Evolutionary conservation across 208 protist genomes (phyloP), one percentile per base, ranked within the genome.

Genomic region (Trypanosoma mega): DNA sequence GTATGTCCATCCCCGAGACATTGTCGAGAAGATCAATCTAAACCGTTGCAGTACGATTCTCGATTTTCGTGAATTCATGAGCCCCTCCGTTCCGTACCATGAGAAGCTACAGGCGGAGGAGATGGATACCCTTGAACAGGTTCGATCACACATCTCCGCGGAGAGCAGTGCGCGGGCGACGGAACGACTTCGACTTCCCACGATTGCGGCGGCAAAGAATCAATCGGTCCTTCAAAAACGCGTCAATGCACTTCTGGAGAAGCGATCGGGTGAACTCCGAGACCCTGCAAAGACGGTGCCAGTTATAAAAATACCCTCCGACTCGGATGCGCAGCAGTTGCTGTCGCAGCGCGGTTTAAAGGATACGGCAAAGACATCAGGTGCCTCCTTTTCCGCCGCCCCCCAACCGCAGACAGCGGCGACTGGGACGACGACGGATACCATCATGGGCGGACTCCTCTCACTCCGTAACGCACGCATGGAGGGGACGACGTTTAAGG

Each of bases 1-100:
- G 12, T 93, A 88, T 63, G 74, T 87, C 11, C 82, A 96, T 72
- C 90, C 90, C 27, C 68, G 75, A 20, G 76, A 78, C 30, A 88
- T 96, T 46, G 82, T 88, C 11, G 69, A 82, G 49, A 82, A 93
- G 66, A 84, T 93, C 67, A 90, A 89, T 65, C 54, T 90, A 7
- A 86, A 80, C 44, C 86, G 90, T 23, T 90, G 83, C 80, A 76
- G 57, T 48, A 90, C 76, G n/a, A 79, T 94, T 41, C 71, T 93
- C 1, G 74, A 90, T 61, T 96, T 90, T 61, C 74, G 77, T n/a
- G 82, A 87, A 44, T 45, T 70, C 39, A 64, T 75, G 39, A 70
- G 67, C 31, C 78, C 78, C 1, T 72, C 69, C 18, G 43, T 76
- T 9, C 20, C 53, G 12, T 64, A 69, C 31, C 50, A 78, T 51